phyloP scores from a whole-genome alignment of 2,329 filamentous ascomycete genomes.

The Fusarium denticulatum region DNA sequence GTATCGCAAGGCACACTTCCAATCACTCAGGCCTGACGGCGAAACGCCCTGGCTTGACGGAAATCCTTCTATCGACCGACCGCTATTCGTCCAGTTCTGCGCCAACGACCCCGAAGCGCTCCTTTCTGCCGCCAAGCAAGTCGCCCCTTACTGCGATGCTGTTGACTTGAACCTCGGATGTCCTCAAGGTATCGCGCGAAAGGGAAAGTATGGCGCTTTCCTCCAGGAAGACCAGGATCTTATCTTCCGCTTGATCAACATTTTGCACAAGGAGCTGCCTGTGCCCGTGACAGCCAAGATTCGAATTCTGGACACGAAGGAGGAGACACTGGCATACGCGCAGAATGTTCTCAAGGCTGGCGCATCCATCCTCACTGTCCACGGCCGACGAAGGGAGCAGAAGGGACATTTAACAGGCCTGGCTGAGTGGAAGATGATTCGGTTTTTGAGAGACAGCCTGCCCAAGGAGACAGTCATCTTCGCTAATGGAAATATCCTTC shows the following conservation, averaged over 20 bases:
- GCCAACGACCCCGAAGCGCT: constrained; percentile 85
- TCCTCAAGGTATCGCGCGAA: constrained; percentile 92
- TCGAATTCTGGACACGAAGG: constrained; percentile 84
- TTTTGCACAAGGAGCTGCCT: constrained; percentile 78
- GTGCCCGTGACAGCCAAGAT: constrained; percentile 97
- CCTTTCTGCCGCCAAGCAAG: constrained; percentile 79
- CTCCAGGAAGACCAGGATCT: constrained; percentile 91
- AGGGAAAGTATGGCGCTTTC: constrained; percentile 93
- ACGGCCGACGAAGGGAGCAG: constrained; percentile 88
- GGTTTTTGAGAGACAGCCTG: constrained; percentile 82
- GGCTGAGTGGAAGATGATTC: constrained; percentile 89
- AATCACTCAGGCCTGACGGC: constrained; percentile 62
- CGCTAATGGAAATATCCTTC: constrained; percentile 93
- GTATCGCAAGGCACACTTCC: constrained; percentile 84
- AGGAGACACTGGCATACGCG: constrained; percentile 89
- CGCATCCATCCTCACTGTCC: constrained; percentile 92
- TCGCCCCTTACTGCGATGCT: constrained; percentile 90
- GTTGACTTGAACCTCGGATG: constrained; percentile 96
- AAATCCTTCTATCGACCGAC: constrained; percentile 83
- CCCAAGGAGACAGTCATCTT: constrained; percentile 92
- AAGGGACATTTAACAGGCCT: constrained; percentile 95
- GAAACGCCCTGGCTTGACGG: constrained; percentile 78
- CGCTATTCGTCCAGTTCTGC: constrained; percentile 96
- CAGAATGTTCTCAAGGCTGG: constrained; percentile 86
- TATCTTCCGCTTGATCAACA: constrained; percentile 84